phyloP scores from a whole-genome alignment of 2,329 filamentous ascomycete genomes.

The Alternaria longipes region DNA sequence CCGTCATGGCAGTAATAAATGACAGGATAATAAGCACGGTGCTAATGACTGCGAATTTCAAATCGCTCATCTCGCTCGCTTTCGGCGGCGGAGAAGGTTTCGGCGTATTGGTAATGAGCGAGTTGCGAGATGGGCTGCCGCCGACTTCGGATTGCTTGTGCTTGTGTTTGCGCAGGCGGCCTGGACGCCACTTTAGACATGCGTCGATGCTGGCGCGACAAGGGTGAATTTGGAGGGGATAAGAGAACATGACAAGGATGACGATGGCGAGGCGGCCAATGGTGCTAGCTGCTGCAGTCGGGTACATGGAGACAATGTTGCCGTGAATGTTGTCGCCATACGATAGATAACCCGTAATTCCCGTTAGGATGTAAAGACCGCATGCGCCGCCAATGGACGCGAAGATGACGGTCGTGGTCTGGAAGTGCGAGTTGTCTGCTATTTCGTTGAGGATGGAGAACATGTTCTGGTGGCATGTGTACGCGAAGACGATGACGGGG shows the following conservation, averaged over 20 bases:
- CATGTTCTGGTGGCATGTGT: slow-evolving; percentile 99
- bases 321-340: slow-evolving; percentile 90
- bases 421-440: slow-evolving; percentile 79
- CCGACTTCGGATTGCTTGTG: slow-evolving; percentile 42
- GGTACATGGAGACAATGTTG: slow-evolving; percentile 82
- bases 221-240: slow-evolving; percentile 93
- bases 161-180: slow-evolving; percentile 25
- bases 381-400: slow-evolving; percentile 90
- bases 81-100: slow-evolving; percentile 21
- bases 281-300: slow-evolving; percentile 81
- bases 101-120: slow-evolving; percentile 54
- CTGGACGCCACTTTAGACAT: slow-evolving; percentile 88
- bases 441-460: slow-evolving; percentile 98
- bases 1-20: slow-evolving; percentile 89
- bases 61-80: slow-evolving; percentile 75
- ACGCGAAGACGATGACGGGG: slow-evolving; percentile 98
- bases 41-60: slow-evolving; percentile 88
- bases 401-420: slow-evolving; percentile 79
- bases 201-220: slow-evolving; percentile 95
- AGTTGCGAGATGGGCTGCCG: slow-evolving; percentile 54
- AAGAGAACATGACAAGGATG: slow-evolving; percentile 93
- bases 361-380: slow-evolving; percentile 86
- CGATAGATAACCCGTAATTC: slow-evolving; percentile 93
- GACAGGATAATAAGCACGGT: slow-evolving; percentile 84
- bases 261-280: slow-evolving; percentile 96